Conservation (phyloP, 768 basidiomycete genomes). For the Daedaleopsis nitida region DNA sequence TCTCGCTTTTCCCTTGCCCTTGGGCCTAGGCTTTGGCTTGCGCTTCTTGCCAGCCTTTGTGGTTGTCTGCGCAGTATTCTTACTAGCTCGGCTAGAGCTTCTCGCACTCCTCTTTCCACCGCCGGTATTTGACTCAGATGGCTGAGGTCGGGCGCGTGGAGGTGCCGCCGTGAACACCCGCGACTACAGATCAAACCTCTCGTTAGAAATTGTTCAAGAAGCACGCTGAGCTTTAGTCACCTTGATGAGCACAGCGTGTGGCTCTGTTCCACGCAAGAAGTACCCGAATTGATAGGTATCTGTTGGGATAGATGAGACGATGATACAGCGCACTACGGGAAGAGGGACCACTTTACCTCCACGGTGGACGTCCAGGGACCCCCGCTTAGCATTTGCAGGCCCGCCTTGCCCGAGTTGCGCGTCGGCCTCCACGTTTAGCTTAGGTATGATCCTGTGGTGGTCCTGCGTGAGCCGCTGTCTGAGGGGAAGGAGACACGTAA, state of each 20-base stretch:
- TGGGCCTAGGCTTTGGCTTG: constrained; percentile 33
- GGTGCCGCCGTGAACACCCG: constrained; percentile 42
- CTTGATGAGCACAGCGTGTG: constrained; percentile 82
- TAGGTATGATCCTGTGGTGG: constrained; percentile 59
- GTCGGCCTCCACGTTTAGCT: constrained; percentile 62
- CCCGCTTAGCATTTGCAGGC: constrained; percentile 56
- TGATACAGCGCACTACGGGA: background rate
- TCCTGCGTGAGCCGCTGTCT: background rate
- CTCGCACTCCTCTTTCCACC: constrained; percentile 22
- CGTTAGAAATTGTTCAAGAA: background rate
- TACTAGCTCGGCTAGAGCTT: background rate
- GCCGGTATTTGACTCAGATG: background rate
- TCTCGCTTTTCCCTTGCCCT: constrained; percentile 22
- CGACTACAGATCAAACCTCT: constrained; percentile 32
- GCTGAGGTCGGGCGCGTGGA: constrained; percentile 17
- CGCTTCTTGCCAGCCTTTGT: constrained; percentile 32
- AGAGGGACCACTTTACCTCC: constrained; percentile 56
- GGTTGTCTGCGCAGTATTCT: background rate
- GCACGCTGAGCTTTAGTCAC: constrained; percentile 37
- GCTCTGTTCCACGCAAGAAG: constrained; percentile 81
- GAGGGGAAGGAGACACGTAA: constrained; percentile 1
- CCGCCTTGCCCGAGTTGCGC: constrained; percentile 42
- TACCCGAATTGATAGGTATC: constrained; percentile 91
- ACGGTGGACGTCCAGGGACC: constrained; percentile 79
- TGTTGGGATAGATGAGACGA: constrained; percentile 31